Conservation (phyloP, 2,329 filamentous ascomycete genomes). For the Botrytis aclada region DNA sequence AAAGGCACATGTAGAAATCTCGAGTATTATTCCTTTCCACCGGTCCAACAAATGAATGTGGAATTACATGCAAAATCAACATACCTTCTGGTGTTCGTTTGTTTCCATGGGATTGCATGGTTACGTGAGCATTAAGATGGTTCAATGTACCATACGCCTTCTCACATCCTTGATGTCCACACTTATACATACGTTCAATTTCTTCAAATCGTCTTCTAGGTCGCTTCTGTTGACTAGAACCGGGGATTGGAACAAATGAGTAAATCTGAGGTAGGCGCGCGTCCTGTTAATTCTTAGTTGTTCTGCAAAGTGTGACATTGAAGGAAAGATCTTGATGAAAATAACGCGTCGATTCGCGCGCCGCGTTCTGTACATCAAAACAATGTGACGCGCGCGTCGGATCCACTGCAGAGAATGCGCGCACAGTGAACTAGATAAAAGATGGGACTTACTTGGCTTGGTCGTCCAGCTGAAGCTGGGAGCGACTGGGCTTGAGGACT, state of each 20-base stretch:
- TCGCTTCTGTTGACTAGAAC: constrained; percentile 94
- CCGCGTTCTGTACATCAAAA: constrained; percentile 21
- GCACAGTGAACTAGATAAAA: background rate
- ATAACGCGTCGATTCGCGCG: background rate
- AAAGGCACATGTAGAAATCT: background rate
- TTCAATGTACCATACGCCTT: constrained; percentile 98
- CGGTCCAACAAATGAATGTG: background rate
- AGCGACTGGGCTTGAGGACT: background rate
- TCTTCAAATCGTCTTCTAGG: constrained; percentile 93
- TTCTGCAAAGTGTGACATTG: constrained; percentile 14
- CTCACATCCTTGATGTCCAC: constrained; percentile 96
- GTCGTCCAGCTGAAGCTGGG: background rate
- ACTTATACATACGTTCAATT: constrained; percentile 99
- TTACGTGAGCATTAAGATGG: constrained; percentile 96
- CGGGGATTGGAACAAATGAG: constrained; percentile 95
- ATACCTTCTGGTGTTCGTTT: constrained; percentile 97
- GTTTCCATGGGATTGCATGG: constrained; percentile 93
- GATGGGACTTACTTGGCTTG: background rate
- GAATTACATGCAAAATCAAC: constrained; percentile 36
- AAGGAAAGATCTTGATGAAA: constrained; percentile 13
- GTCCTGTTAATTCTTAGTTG: constrained; percentile 35
- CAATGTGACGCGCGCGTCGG: background rate
- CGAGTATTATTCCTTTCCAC: background rate
- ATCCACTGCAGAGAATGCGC: background rate
- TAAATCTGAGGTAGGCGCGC: constrained; percentile 74